A percentile compares a stretch with the other conserved stretches of the same genome.
phyloP scores from a whole-genome alignment of 1,284 basidiomycete species.

The Austropuccinia psidii region DNA sequence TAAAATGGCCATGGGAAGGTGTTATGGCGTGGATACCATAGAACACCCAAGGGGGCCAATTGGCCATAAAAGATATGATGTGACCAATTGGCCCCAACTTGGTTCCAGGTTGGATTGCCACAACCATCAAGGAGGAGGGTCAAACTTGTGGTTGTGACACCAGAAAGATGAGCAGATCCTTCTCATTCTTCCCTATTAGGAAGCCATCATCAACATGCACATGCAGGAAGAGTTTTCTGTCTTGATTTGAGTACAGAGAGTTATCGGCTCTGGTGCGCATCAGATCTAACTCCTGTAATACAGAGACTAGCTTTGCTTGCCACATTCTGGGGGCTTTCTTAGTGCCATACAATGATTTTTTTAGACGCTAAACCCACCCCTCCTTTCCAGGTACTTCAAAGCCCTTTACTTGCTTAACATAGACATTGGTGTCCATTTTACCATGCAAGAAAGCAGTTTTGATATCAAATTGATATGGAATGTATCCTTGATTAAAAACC shows the following conservation, averaged over 20 bases:
- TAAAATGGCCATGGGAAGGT: no score
- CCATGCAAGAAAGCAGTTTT: background rate
- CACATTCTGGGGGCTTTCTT: conserved; percentile 2
- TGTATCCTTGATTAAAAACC: background rate
- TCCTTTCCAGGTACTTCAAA: background rate
- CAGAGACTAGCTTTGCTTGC: background rate
- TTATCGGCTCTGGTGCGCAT: background rate
- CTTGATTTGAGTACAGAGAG: no score
- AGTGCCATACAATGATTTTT: conserved; percentile 2
- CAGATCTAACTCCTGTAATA: background rate
- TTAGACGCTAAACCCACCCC: background rate
- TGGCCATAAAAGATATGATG: no score
- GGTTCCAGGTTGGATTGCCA: no score
- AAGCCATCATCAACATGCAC: conserved; percentile 11
- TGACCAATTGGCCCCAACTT: no score
- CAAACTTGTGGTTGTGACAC: no score
- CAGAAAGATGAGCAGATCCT: background rate
- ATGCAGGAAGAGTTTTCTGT: no score
- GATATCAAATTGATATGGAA: background rate
- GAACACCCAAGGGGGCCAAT: no score
- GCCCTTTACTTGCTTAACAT: background rate
- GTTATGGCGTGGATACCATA: no score
- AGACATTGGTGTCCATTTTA: background rate
- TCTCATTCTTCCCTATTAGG: background rate
- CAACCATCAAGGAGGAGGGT: no score